Evolutionary conservation across 371 early-diverging fungal species (phyloP).

Genomic region (Mortierella sp.): DNA sequence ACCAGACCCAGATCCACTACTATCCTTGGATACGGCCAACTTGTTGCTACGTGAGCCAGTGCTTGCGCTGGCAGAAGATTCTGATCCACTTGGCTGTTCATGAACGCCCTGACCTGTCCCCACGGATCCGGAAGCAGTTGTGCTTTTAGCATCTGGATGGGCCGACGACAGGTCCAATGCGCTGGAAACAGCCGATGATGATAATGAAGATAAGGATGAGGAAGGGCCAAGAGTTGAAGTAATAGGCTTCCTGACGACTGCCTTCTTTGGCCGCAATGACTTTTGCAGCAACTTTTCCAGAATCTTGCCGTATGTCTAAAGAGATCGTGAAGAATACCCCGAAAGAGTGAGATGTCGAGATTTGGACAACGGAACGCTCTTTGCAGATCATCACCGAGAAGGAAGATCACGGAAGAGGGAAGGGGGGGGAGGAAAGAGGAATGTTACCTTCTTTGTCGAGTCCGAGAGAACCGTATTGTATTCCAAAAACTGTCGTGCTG

Average conservation of each 20-base stretch:
- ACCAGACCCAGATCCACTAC: slow-evolving; percentile 2
- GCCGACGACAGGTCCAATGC: slow-evolving; percentile 13
- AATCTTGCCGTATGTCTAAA: slow-evolving; percentile 38
- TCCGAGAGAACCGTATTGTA: slow-evolving; percentile 54
- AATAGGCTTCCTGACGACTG: slow-evolving; percentile 2
- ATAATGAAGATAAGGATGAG: slow-evolving; percentile 2
- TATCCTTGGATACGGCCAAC: slow-evolving; percentile 6
- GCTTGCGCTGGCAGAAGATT: background rate
- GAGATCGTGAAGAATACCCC: background rate
- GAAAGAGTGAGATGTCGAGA: too few species aligned
- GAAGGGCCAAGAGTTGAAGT: background rate
- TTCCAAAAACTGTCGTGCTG: slow-evolving; percentile 55
- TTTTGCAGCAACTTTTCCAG: slow-evolving; percentile 41
- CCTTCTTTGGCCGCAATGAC: slow-evolving; percentile 39
- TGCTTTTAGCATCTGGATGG: background rate
- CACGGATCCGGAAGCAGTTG: background rate
- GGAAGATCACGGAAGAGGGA: too few species aligned
- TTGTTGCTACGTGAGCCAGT: background rate
- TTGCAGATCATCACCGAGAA: too few species aligned
- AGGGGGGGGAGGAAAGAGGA: too few species aligned
- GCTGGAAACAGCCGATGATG: slow-evolving; percentile 7
- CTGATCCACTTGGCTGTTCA: background rate
- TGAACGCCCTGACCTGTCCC: background rate
- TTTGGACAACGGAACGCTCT: too few species aligned
- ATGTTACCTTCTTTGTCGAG: slow-evolving; percentile 54